Evolutionary conservation across 2,329 filamentous ascomycete species (phyloP).

Genomic region (Neocucurbitaria cava): DNA sequence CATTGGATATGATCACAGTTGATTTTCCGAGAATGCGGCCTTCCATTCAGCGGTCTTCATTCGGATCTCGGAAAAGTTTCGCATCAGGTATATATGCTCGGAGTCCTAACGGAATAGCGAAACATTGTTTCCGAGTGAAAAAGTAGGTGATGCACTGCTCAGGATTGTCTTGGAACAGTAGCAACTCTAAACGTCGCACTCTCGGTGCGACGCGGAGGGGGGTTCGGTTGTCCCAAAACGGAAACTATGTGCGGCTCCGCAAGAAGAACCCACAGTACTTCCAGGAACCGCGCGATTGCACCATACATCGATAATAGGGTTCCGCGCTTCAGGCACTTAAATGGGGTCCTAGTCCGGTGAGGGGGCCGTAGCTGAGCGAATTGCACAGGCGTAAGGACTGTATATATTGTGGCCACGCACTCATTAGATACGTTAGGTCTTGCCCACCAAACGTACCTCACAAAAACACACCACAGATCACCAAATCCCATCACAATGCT

Average conservation of each 20-base stretch:
- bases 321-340: slow-evolving; percentile 1
- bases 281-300: slow-evolving; percentile 13
- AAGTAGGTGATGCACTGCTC: neutral
- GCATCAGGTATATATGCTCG: no score
- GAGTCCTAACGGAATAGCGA: no score
- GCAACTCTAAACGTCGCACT: neutral
- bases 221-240: slow-evolving; percentile 19
- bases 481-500: slow-evolving; percentile 27
- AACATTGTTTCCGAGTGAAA: neutral
- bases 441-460: neutral
- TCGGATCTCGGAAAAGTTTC: no score
- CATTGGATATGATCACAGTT: no score
- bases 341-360: slow-evolving; percentile 16
- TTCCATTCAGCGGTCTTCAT: no score
- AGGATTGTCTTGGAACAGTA: neutral
- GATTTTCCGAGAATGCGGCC: no score
- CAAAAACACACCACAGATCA: neutral
- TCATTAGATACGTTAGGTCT: neutral
- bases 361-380: slow-evolving; percentile 6
- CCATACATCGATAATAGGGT: neutral
- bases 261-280: slow-evolving; percentile 11
- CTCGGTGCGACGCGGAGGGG: slow-evolving; percentile 6
- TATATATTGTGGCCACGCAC: neutral
- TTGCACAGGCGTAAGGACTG: neutral
- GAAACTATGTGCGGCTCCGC: slow-evolving; percentile 23